A percentile compares a stretch with the other conserved stretches of the same genome.
Evolutionary conservation across 2,329 filamentous ascomycete genomes (phyloP).

Genomic region (Aspergillus quadricinctus): DNA sequence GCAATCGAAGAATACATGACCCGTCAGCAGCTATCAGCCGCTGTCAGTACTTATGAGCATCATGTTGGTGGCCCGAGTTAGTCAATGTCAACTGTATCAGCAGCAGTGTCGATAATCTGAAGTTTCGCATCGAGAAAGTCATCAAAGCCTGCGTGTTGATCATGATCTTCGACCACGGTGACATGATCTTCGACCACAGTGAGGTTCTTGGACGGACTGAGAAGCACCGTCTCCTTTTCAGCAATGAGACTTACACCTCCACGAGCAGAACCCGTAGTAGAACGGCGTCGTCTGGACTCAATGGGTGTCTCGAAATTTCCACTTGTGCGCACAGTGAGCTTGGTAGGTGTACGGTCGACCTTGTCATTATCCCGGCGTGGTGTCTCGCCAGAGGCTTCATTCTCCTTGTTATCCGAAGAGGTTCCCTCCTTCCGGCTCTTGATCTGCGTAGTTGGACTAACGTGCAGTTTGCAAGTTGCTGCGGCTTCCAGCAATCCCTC

Average conservation of each 20-base stretch:
- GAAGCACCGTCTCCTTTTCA: constrained; percentile 13
- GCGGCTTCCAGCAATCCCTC: constrained; percentile 16
- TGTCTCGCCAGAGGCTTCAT: constrained; percentile 14
- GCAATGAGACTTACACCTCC: constrained; percentile 13
- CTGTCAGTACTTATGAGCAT: background rate
- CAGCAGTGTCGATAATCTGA: constrained; percentile 4
- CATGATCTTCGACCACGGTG: constrained; percentile 9
- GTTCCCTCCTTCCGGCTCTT: constrained; percentile 32
- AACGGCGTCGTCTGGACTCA: constrained; percentile 23
- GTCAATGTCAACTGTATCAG: constrained; percentile 14
- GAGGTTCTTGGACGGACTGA: constrained; percentile 20
- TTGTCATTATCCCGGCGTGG: constrained; percentile 17
- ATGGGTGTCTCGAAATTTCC: constrained; percentile 17
- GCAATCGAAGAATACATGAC: background rate
- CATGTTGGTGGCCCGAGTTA: constrained; percentile 1
- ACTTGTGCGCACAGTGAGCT: constrained; percentile 15
- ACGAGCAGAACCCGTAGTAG: constrained; percentile 10
- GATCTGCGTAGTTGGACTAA: constrained; percentile 30
- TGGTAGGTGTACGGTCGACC: constrained; percentile 14
- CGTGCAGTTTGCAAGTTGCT: constrained; percentile 20
- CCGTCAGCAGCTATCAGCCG: background rate
- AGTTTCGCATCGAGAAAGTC: constrained; percentile 14
- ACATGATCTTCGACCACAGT: constrained; percentile 12
- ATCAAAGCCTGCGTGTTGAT: constrained; percentile 14
- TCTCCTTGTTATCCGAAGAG: constrained; percentile 19